Evolutionary conservation across 2,329 filamentous ascomycete species (phyloP), one percentile per base, ranked within the genome.

Genomic region (Seiridium unicorne): DNA sequence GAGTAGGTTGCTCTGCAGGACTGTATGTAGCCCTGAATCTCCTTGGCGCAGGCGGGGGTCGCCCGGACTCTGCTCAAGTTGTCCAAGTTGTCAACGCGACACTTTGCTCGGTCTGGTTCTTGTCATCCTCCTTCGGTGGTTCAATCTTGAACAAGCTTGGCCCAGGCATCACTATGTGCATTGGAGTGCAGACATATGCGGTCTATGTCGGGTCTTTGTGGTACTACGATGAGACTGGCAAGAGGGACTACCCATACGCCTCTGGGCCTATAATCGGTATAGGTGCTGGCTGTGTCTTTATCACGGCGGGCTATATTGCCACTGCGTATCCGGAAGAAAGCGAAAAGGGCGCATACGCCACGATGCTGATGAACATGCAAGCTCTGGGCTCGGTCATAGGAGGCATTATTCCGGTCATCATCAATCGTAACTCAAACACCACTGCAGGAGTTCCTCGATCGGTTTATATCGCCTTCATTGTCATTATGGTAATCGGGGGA

Each of bases 301-400:
- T 73, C 26, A 69, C 68, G 1, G 68, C 66, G 34, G 71, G 71
- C 1, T 74, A 71, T 36, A 70, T 74, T 53, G 64, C 69, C 11
- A 69, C 66, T 32, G 67, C 71, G 0, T 74, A 74, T 48, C 66
- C 72, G 3, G 72, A 74, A 46, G 72, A 74, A 55, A 60, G 65
- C 9, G 69, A 74, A 31, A 69, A 69, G 55, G 71, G 71, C 1
- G 61, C 59, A 9, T 74, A 66, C 53, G 68, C 72, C 49, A 68
- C 70, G 7, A 69, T 68, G 9, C 65, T 64, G 26, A 62, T 70
- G 31, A 73, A 71, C 55, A 65, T 73, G 3, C 67, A 72, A 36
- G 71, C 70, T 11, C 57, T 69, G 2, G 72, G 70, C n/a, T 66
- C 67, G 11, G 64, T 69, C 5, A 65, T 67, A 9, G 67, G 68